Evolutionary conservation across 306 rosid species (phyloP).

Genomic region (Cercis canadensis): DNA sequence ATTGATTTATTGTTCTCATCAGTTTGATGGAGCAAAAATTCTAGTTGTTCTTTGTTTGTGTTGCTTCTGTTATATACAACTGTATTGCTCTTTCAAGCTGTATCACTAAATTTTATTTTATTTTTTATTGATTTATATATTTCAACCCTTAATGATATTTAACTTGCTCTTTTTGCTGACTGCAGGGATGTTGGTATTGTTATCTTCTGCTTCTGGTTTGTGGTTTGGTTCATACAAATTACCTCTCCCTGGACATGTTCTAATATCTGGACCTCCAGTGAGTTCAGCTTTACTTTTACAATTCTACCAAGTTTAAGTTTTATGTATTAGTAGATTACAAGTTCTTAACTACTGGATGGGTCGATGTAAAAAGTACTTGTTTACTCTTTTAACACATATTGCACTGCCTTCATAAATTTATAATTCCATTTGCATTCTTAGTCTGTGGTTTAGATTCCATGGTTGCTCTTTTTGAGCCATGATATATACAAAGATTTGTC

Average conservation of each 20-base stretch:
- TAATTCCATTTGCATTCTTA: background rate
- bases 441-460: background rate
- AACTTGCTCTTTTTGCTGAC: constrained; percentile 36
- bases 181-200: constrained; percentile 77
- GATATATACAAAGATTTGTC: background rate
- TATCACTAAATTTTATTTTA: constrained; percentile 20
- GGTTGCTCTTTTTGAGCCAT: background rate
- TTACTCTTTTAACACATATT: constrained; percentile 16
- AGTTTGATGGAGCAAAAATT: background rate
- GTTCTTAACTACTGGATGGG: constrained; percentile 19
- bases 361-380: constrained; percentile 10
- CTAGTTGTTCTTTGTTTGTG: constrained; percentile 12
- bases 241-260: constrained; percentile 89
- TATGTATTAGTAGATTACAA: constrained; percentile 20
- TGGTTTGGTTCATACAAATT: constrained; percentile 77
- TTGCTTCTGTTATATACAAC: constrained; percentile 19
- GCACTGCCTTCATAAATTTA: background rate
- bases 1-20: no score
- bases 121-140: background rate
- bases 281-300: constrained; percentile 45
- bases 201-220: constrained; percentile 72
- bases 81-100: constrained; percentile 29
- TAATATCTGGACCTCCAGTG: constrained; percentile 92
- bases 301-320: constrained; percentile 13
- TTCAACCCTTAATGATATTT: constrained; percentile 24